phyloP scores from a whole-genome alignment of 495 filamentous ascomycete species.

The Daldinia caldariorum region DNA sequence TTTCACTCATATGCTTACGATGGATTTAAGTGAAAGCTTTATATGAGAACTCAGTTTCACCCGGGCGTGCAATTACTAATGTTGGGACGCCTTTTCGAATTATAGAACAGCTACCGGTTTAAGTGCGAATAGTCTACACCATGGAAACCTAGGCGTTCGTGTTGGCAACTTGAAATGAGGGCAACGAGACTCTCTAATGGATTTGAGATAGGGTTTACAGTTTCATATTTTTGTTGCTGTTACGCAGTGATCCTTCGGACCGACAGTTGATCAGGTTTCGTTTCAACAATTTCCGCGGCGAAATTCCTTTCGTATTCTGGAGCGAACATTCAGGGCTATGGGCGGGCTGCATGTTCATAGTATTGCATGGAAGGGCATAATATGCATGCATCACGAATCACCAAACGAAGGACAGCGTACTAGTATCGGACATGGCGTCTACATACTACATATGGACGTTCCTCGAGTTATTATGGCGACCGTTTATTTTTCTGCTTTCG shows the following conservation, averaged over 20 bases:
- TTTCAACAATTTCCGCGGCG: constrained; percentile 15
- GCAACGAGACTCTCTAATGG: background rate
- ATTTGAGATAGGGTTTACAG: background rate
- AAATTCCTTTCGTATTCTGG: constrained; percentile 21
- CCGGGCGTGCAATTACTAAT: background rate
- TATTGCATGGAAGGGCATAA: constrained; percentile 34
- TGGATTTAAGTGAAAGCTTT: background rate
- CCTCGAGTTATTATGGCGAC: constrained; percentile 17
- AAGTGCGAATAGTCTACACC: background rate
- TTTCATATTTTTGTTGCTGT: constrained; percentile 13
- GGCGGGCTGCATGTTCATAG: constrained; percentile 24
- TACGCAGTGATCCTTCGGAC: constrained; percentile 7
- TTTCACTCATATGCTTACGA: background rate
- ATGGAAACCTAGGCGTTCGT: background rate
- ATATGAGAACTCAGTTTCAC: constrained; percentile 5
- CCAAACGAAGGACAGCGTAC: constrained; percentile 14
- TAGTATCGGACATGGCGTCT: background rate
- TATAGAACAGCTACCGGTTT: constrained; percentile 2
- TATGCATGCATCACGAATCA: constrained; percentile 22
- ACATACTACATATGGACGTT: background rate
- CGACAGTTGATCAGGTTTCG: constrained; percentile 3
- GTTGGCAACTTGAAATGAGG: background rate
- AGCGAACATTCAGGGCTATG: constrained; percentile 30
- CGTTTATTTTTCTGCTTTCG: constrained; percentile 13
- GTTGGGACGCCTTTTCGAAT: background rate